Evolutionary conservation across 345 rosid genomes (phyloP).

Genomic region (Bruguiera gymnorhiza): DNA sequence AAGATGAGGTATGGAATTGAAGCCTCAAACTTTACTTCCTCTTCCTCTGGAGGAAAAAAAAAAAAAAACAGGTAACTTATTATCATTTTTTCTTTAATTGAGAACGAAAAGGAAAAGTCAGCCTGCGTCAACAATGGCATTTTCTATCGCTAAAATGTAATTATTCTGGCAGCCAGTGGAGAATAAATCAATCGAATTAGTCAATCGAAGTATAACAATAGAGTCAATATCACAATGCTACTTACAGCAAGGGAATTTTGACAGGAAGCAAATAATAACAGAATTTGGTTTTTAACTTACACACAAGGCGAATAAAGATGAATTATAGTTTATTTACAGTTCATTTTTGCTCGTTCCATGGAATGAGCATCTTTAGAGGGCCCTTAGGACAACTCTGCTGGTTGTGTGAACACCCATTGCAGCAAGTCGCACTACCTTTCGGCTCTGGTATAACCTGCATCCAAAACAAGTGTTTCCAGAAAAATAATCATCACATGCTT

Average conservation of each 20-base stretch:
- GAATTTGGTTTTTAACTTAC: background rate
- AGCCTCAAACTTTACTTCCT: no score
- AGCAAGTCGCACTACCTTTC: constrained; percentile 59
- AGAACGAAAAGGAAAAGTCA: no score
- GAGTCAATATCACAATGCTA: background rate
- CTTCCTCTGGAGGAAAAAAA: no score
- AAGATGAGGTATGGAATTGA: no score
- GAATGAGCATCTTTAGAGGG: constrained; percentile 40
- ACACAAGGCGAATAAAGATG: background rate
- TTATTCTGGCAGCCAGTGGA: no score
- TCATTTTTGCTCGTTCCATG: constrained; percentile 1
- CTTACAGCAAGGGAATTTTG: background rate
- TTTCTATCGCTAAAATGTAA: no score
- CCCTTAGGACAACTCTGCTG: constrained; percentile 61
- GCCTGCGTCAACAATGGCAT: no score
- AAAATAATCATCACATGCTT: background rate
- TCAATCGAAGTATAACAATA: background rate
- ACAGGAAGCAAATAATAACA: background rate
- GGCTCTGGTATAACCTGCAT: constrained; percentile 62
- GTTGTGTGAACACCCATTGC: constrained; percentile 67
- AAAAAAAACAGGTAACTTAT: no score
- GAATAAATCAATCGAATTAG: background rate
- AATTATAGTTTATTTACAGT: background rate
- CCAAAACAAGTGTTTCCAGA: constrained; percentile 5
- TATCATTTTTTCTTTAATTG: no score